Percentiles rank a stretch among this genome's conserved stretches.
These are phyloP conservation scores for Parastagonospora nodorum DNA, from an alignment of 2,329 filamentous ascomycete genomes.

Conservation along the genomic window DNA sequence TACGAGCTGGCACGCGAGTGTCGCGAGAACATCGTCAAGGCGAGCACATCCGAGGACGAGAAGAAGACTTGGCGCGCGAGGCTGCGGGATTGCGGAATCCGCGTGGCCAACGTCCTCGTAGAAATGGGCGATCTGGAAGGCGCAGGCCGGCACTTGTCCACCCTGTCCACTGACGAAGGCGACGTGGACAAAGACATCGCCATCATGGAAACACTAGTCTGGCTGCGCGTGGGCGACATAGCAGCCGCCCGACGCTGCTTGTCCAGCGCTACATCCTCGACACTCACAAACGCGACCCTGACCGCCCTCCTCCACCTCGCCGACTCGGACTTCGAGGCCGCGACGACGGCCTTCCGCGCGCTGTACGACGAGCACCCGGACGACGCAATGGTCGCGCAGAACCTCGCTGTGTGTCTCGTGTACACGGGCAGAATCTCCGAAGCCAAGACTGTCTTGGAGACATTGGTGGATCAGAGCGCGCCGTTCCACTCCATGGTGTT, in stretches of 20 bases:
- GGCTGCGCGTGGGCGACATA: constrained; percentile 78
- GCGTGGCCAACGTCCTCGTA: constrained; percentile 68
- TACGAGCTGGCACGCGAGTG: constrained; percentile 87
- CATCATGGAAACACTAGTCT: constrained; percentile 66
- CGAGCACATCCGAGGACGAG: constrained; percentile 53
- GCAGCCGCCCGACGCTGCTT: constrained; percentile 67
- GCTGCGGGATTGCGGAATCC: constrained; percentile 74
- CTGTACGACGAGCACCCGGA: constrained; percentile 54
- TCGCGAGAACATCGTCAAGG: constrained; percentile 59
- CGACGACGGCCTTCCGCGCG: constrained; percentile 65
- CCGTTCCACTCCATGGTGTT: constrained; percentile 80
- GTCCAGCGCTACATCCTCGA: constrained; percentile 33
- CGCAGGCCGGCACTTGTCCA: constrained; percentile 73
- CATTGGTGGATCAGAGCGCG: constrained; percentile 62
- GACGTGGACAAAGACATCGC: constrained; percentile 39
- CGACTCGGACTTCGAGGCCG: constrained; percentile 71
- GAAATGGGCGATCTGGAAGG: constrained; percentile 89
- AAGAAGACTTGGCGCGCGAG: constrained; percentile 72
- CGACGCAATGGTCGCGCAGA: constrained; percentile 77
- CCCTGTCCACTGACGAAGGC: constrained; percentile 55
- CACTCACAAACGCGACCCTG: constrained; percentile 53
- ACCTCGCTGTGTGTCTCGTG: constrained; percentile 80
- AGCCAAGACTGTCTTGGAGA: constrained; percentile 70
- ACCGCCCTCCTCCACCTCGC: constrained; percentile 77
- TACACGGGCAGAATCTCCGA: constrained; percentile 73